Base-by-base conservation (phyloP, 495 filamentous ascomycete species). In the Xylaria sp. region DNA sequence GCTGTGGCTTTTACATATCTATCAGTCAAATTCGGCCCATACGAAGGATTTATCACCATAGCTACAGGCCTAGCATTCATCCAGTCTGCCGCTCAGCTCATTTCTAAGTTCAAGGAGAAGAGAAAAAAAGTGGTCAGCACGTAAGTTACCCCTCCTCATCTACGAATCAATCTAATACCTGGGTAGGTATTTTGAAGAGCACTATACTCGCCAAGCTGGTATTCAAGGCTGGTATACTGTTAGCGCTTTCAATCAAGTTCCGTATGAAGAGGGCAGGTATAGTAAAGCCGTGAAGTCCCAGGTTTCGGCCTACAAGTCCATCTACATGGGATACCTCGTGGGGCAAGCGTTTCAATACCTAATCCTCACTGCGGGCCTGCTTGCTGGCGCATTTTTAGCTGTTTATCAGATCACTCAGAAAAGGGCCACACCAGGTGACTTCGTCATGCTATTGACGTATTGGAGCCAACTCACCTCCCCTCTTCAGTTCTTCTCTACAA, bases 221-320 rank as follows among this genome's bases (percentile, higher is more conserved):
- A 87, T 93, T 62, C 84, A 85, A 67, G 89, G 87, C 44, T 94
- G 92, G 92, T 81, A 85, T 31, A 92, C 91, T 17, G 91, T 92
- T 31, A 85, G 84, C 66, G 88, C 90, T 74, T 93, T 94, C 83
- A 94, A 94, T 76, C 88, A 90, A 70, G 84, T 90, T 33, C 78
- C 80, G 1, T 89, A 92, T 71, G 91, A 94, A 75, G 83, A 88
- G 71, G 80, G 82, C 24, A 85, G 89, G 65, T 92, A 93, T 74
- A 82, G 82, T n/a, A 72, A 78, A 11, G 84, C 84, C 12, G 82
- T 86, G 44, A 80, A 82, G 48, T 78, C 84, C 14, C 79, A 81
- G 55, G 79, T 85, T 12, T 71, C 72, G 15, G 82, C 80, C 19
- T 80, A 80, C 17, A 82, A 82, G 69, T 76, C 77, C 17, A 75